Evolutionary conservation across 2,329 filamentous ascomycete species (phyloP).

Genomic region (Fusarium virguliforme): DNA sequence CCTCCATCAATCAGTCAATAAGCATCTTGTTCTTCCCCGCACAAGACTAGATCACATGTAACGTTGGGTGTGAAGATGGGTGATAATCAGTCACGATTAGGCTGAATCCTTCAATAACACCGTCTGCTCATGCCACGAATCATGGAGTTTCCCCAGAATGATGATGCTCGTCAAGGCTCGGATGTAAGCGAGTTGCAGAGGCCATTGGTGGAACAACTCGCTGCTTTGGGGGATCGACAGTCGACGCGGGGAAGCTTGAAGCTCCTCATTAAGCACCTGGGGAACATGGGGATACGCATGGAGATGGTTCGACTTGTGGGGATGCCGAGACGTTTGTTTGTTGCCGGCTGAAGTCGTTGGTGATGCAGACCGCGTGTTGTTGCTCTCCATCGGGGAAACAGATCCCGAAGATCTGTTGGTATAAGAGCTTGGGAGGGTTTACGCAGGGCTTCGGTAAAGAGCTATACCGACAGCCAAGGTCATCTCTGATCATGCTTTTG

Average conservation of each 20-base stretch:
- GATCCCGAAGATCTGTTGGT: neutral
- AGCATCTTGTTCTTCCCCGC: slow-evolving; percentile 7
- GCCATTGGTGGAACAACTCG: slow-evolving; percentile 16
- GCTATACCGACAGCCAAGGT: neutral
- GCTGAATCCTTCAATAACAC: slow-evolving; percentile 11
- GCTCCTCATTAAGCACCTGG: slow-evolving; percentile 3
- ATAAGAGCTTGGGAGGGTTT: slow-evolving; percentile 4
- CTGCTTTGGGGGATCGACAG: slow-evolving; percentile 11
- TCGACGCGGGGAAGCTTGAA: slow-evolving; percentile 14
- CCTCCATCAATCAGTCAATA: slow-evolving; percentile 12
- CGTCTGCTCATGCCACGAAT: neutral
- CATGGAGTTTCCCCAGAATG: neutral
- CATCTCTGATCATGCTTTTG: slow-evolving; percentile 6
- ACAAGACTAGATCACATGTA: neutral
- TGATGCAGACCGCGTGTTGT: neutral
- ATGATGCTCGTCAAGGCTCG: neutral
- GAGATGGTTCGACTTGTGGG: slow-evolving; percentile 12
- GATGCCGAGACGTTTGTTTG: slow-evolving; percentile 2
- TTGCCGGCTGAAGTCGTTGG: neutral
- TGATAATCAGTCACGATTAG: neutral
- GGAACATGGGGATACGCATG: slow-evolving; percentile 13
- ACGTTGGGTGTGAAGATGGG: neutral
- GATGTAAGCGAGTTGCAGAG: neutral
- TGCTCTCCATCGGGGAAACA: neutral
- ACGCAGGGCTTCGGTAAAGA: neutral